Base-by-base conservation (phyloP, 495 filamentous ascomycete genomes). In the Xanthoparmelia taractica region DNA sequence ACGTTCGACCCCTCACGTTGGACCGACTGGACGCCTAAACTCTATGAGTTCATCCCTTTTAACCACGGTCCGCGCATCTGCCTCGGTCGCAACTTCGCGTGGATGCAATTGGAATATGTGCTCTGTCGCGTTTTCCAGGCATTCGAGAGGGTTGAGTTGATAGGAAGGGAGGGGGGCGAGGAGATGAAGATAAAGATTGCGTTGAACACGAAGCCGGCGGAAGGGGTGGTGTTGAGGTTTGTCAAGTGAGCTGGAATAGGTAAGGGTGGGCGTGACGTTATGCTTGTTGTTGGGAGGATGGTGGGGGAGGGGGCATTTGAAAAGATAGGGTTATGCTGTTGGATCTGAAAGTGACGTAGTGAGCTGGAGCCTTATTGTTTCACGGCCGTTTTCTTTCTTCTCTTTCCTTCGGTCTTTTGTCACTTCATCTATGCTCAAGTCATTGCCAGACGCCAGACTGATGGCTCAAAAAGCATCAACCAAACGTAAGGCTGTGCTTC, bases 161-260 rank as follows among this genome's bases (percentile, higher is more conserved):
- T n/a, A 17, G 38, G 43, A 11, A 10, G 38, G 58, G 43, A 34
- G 40, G 60, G 47, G 29, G 27, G 60, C 4, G 29, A 38, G 34
- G 60, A 62, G 48, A 63, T 63, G 60, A 63, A 63, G 37, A 56
- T 63, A 4, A 63, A 58, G 33, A 57, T 63, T 34, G 60, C 33
- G 27, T 41, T 63, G 47, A 63, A 57, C 18, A 63, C 60, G 25
- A 63, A 63, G 47, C 60, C 60, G 33, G 60, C 60, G 50, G 60
- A 55, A 33, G 31, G 47, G 20, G 60, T 62, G 20, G 54, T 62
- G 47, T 50, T 62, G 27, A 62, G 41, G 29, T 62, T 62, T 38
- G 13, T 33, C 12, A 62, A 62, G 60, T 40, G 37, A 40, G 37
- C 7, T 40, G 37, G 6, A 40, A 2, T 4, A 8, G 12, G 37